These are phyloP conservation scores for Hortiboletus campestris DNA, from an alignment of 768 basidiomycete species.

Conservation along the genomic window DNA sequence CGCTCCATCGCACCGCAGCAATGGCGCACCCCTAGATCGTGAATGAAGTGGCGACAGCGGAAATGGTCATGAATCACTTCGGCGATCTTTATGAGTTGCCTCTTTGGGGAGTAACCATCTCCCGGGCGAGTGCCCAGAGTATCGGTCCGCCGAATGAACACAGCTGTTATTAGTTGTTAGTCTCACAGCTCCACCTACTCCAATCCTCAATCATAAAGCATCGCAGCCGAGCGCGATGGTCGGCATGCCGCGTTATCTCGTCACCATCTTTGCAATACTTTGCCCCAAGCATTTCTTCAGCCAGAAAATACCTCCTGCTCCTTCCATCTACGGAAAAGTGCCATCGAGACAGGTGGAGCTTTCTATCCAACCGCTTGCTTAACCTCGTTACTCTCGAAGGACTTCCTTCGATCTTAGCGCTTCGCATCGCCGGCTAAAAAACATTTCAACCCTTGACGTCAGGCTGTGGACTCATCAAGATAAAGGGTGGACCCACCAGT, in stretches of 20 bases:
- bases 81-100: conserved; percentile 15
- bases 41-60: conserved; percentile 3
- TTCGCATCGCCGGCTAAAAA: conserved; percentile 1
- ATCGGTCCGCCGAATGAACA: too few relatives aligned
- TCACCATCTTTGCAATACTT: neutral
- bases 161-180: too few relatives aligned
- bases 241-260: neutral
- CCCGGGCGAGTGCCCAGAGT: too few relatives aligned
- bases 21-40: conserved; percentile 10
- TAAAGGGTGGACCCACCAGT: neutral
- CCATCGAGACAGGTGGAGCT: conserved; percentile 7
- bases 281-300: neutral
- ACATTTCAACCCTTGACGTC: conserved; percentile 31
- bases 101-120: conserved; percentile 4
- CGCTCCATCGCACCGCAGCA: conserved; percentile 9
- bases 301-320: neutral
- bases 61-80: conserved; percentile 15
- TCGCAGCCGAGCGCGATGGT: neutral
- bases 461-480: conserved; percentile 8
- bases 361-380: conserved; percentile 3
- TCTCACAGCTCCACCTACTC: conserved; percentile 7
- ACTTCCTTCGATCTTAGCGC: neutral
- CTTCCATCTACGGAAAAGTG: neutral
- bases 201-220: neutral
- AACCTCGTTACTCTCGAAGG: conserved; percentile 8